A percentile compares a stretch with the other conserved stretches of the same genome.
Evolutionary conservation across 805 yeast genomes (phyloP).

Genomic region (Lipomyces lipofer): DNA sequence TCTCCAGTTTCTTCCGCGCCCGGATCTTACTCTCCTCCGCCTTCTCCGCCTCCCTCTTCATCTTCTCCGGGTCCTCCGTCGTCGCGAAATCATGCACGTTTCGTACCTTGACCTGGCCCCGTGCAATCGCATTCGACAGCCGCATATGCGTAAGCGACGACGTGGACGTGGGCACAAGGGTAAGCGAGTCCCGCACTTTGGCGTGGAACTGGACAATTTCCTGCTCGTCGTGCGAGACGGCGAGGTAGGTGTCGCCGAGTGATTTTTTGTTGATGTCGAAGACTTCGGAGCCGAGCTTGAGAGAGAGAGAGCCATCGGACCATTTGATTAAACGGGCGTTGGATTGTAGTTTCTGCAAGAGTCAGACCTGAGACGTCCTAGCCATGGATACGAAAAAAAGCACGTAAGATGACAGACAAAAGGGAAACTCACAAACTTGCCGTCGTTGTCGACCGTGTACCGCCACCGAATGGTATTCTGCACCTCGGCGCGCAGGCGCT

Average conservation of each 20-base stretch:
- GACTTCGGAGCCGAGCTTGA: constrained; percentile 83
- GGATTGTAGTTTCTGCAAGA: constrained; percentile 58
- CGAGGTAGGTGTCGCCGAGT: constrained; percentile 68
- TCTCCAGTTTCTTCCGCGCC: constrained; percentile 46
- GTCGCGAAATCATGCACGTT: constrained; percentile 41
- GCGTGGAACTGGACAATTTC: constrained; percentile 71
- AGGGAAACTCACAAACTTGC: constrained; percentile 45
- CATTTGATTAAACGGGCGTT: constrained; percentile 89
- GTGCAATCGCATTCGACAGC: constrained; percentile 54
- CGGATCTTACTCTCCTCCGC: constrained; percentile 43
- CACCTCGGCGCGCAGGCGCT: constrained; percentile 52
- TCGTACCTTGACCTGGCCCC: constrained; percentile 40
- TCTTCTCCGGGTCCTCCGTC: constrained; percentile 47
- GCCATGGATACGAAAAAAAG: background rate
- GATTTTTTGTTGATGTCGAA: constrained; percentile 74
- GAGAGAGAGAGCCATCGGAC: constrained; percentile 87
- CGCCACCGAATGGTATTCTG: constrained; percentile 95
- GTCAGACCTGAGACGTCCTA: no score
- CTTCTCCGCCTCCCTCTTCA: constrained; percentile 46
- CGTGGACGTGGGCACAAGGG: constrained; percentile 89
- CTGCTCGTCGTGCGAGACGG: constrained; percentile 67
- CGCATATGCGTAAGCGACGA: constrained; percentile 77
- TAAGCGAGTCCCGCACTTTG: constrained; percentile 62
- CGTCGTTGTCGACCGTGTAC: constrained; percentile 72
- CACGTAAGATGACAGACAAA: background rate